Base-by-base conservation (phyloP, 768 basidiomycete species). In the Flagelloscypha sp. region DNA sequence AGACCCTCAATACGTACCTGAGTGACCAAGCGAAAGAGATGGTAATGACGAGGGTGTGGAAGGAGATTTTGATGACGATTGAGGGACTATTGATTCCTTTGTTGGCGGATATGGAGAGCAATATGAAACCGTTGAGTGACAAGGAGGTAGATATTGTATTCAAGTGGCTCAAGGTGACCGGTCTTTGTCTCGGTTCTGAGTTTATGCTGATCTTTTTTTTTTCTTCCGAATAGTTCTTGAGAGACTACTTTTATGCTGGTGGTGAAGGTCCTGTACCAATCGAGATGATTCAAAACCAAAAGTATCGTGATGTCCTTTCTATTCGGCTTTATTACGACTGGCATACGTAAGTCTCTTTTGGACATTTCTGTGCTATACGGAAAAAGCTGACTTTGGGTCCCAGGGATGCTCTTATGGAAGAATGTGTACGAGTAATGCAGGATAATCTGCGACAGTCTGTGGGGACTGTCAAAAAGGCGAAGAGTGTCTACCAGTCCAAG, bases 141-240 rank as follows among this genome's bases (percentile, higher is more conserved):
- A 93, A 94, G 59, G 95, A 97, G 61, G 85, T 98, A 24, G 95
- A 98, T 54, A 83, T 97, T 40, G 94, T 93, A n/a, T 89, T 97
- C 65, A 94, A 92, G 55, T 97, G 95, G 89, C 56, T 98, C 36
- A 93, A 92, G 78, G 92, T 86, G 38, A 12, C n/a, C n/a, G n/a
- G 42, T 24, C 11, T 6, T 5, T 33, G 20, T 21, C 5, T n/a
- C 10, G 7, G 27, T 18, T 25, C 28, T 18, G n/a, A 12, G 20
- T 6, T 18, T 9, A 15, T 5, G 12, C 33, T 50, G 13, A 42
- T 38, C 20, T 33, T 24, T 33, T 40, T 23, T 40, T 29, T 12
- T 13, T 29, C 20, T 43, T n/a, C n/a, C n/a, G n/a, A n/a, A 6
- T 42, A 94, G 88, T 97, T 97, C 67, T 51, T 99, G 54, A 68